Conservation (phyloP, 768 basidiomycete genomes). For the Termitomyces sp. region DNA sequence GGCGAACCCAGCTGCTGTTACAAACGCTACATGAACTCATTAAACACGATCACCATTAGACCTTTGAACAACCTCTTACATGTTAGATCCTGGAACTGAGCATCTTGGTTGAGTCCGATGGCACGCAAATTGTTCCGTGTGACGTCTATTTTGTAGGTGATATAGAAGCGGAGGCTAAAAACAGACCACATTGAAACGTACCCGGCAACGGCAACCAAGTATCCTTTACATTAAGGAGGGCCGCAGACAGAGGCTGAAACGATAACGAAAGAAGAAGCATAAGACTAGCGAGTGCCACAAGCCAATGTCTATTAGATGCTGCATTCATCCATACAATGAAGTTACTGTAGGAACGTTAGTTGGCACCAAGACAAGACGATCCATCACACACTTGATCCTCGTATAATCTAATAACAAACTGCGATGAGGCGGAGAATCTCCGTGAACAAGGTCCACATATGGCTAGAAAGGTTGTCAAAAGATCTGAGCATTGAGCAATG, state of each 20-base stretch:
- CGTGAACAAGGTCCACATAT: constrained; percentile 52
- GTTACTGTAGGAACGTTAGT: constrained; percentile 25
- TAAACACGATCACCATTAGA: background rate
- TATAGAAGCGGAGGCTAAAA: background rate
- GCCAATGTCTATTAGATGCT: constrained; percentile 39
- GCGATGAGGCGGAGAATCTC: constrained; percentile 45
- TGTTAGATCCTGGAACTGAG: constrained; percentile 41
- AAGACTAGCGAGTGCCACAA: constrained; percentile 42
- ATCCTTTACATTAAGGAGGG: constrained; percentile 41
- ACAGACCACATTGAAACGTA: constrained; percentile 11
- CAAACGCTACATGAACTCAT: constrained; percentile 30
- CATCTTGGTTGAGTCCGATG: constrained; percentile 39
- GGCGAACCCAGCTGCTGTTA: constrained; percentile 50
- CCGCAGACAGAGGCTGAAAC: constrained; percentile 49
- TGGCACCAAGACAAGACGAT: background rate
- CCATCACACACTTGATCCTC: constrained; percentile 33
- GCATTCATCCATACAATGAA: constrained; percentile 43
- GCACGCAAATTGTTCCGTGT: constrained; percentile 29
- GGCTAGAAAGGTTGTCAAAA: constrained; percentile 26
- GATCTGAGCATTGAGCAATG: background rate
- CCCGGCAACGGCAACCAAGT: constrained; percentile 38
- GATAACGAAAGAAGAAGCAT: constrained; percentile 41
- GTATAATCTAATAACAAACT: constrained; percentile 53
- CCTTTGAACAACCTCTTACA: constrained; percentile 23
- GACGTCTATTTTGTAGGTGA: constrained; percentile 20